phyloP scores from a whole-genome alignment of 2,329 filamentous ascomycete species.

The Ilyonectria robusta region DNA sequence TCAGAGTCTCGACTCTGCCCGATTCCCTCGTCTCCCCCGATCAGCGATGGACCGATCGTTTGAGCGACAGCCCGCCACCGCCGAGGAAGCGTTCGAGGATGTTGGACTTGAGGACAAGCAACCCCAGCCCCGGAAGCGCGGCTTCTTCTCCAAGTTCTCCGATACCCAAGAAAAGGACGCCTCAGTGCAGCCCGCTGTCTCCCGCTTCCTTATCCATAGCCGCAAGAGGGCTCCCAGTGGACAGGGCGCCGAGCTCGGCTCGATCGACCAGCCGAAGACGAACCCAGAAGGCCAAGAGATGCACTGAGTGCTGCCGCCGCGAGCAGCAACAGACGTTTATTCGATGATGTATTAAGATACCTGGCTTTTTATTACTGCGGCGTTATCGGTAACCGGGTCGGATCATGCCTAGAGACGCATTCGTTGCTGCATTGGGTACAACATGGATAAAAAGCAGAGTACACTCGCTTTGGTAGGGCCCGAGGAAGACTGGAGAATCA shows the following conservation, averaged over 20 bases:
- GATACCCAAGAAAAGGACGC: conserved; percentile 63
- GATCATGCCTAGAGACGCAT: conserved; percentile 45
- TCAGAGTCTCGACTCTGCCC: conserved; percentile 84
- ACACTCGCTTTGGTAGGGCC: conserved; percentile 34
- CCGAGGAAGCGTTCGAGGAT: conserved; percentile 90
- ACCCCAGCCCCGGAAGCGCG: conserved; percentile 65
- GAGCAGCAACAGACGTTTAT: conserved; percentile 26
- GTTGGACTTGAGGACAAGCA: conserved; percentile 86
- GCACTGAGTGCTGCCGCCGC: conserved; percentile 33
- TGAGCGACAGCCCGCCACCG: conserved; percentile 73
- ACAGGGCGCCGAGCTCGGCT: conserved; percentile 79
- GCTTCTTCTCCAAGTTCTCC: conserved; percentile 84
- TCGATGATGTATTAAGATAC: conserved; percentile 48
- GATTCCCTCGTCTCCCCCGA: conserved; percentile 73
- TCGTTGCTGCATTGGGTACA: conserved; percentile 40
- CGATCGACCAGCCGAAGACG: conserved; percentile 64
- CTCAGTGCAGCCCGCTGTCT: conserved; percentile 58
- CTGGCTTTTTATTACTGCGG: conserved; percentile 42
- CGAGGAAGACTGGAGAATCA: conserved; percentile 19
- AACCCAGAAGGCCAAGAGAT: conserved; percentile 47
- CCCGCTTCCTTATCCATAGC: conserved; percentile 77
- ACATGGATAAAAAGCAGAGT: conserved; percentile 30
- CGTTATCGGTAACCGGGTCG: conserved; percentile 44
- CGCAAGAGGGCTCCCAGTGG: conserved; percentile 78
- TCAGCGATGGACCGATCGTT: conserved; percentile 72